Evolutionary conservation across 1,284 basidiomycete genomes (phyloP).

Genomic region (Cryptococcus deneoformans): DNA sequence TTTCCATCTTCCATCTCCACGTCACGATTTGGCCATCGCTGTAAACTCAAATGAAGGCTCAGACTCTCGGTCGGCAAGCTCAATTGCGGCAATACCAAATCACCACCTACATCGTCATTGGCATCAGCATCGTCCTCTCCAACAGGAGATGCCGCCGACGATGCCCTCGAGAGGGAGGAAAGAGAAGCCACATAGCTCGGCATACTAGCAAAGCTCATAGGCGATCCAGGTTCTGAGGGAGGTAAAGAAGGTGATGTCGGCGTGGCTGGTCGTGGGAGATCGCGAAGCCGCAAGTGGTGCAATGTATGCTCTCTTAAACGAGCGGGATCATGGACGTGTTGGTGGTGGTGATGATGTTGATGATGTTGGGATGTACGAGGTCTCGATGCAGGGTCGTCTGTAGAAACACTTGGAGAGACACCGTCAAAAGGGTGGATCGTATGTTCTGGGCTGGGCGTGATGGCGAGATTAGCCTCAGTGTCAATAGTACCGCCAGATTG

Average conservation of each 20-base stretch:
- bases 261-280: not conserved
- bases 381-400: not conserved
- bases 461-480: not conserved
- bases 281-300: not conserved
- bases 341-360: not conserved
- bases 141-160: slow-evolving; percentile 3
- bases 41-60: slow-evolving; percentile 33
- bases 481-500: too few relatives aligned
- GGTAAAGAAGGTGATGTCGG: slow-evolving; percentile 6
- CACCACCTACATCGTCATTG: slow-evolving; percentile 9
- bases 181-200: slow-evolving; percentile 26
- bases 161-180: slow-evolving; percentile 24
- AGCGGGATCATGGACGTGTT: not conserved
- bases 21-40: slow-evolving; percentile 13
- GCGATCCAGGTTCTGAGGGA: slow-evolving; percentile 30
- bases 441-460: slow-evolving; percentile 16
- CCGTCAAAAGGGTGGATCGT: slow-evolving; percentile 12
- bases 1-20: not conserved
- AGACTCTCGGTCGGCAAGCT: slow-evolving; percentile 32
- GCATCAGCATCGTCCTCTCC: not conserved
- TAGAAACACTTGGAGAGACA: not conserved
- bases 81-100: slow-evolving; percentile 39
- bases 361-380: slow-evolving; percentile 1
- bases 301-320: not conserved
- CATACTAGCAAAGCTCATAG: slow-evolving; percentile 23